Conservation (phyloP, 1,284 basidiomycete species). For the Cutaneotrichosporon arboriforme region DNA sequence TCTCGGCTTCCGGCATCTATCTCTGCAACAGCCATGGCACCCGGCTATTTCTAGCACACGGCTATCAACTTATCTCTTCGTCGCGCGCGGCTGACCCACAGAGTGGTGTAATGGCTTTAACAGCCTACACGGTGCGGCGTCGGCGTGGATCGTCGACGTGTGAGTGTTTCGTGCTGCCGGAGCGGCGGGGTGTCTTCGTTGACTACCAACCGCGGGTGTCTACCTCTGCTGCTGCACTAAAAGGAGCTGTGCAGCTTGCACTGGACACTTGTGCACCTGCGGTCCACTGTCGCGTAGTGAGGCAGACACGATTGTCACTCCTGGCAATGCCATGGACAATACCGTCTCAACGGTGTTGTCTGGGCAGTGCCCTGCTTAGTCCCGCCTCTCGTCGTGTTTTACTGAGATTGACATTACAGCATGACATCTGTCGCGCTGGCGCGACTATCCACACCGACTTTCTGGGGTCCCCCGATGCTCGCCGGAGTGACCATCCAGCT, state of each 20-base stretch:
- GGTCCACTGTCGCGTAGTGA: neutral
- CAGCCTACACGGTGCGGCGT: constrained; percentile 37
- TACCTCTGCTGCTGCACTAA: too few species aligned
- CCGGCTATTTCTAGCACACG: neutral
- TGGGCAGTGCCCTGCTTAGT: too few species aligned
- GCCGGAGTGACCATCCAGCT: constrained; percentile 33
- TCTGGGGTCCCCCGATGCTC: constrained; percentile 39
- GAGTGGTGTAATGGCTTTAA: constrained; percentile 33
- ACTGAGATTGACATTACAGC: neutral
- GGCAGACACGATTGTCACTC: neutral
- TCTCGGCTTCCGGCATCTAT: neutral
- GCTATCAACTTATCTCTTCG: neutral
- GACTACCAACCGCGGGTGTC: too few species aligned
- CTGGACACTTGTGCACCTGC: too few species aligned
- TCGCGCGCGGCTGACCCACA: constrained; percentile 7
- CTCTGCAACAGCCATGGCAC: too few species aligned
- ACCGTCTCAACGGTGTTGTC: too few species aligned
- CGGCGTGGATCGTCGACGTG: constrained; percentile 36
- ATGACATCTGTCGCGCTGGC: constrained; percentile 4
- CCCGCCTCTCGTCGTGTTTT: too few species aligned
- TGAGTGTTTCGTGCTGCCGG: neutral
- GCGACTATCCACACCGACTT: constrained; percentile 26
- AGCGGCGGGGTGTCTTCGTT: too few species aligned
- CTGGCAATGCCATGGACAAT: too few species aligned
- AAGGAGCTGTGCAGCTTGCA: too few species aligned